phyloP scores from a whole-genome alignment of 2,329 filamentous ascomycete species.

The Plenodomus lindquistii region DNA sequence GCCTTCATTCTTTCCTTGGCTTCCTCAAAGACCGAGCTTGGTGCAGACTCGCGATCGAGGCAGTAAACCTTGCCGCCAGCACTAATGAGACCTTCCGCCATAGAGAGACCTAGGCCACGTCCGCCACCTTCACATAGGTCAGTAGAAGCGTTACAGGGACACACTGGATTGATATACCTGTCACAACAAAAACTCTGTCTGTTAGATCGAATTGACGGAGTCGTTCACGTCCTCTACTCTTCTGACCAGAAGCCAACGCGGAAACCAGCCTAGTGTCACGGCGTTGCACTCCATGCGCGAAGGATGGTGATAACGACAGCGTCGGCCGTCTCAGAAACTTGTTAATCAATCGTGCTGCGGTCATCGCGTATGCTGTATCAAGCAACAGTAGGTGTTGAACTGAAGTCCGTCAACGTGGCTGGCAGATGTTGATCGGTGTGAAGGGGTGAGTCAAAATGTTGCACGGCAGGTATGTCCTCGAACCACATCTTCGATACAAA shows the following conservation, averaged over 20 bases:
- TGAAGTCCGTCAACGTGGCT: no score
- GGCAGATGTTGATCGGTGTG: no score
- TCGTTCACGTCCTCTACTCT: conserved; percentile 18
- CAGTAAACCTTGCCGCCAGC: conserved; percentile 73
- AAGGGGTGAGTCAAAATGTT: not conserved
- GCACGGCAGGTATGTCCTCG: not conserved
- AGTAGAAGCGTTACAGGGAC: conserved; percentile 52
- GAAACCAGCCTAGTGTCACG: not conserved
- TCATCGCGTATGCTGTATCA: not conserved
- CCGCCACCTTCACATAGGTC: conserved; percentile 61
- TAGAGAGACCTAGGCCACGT: conserved; percentile 69
- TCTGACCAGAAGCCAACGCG: not conserved
- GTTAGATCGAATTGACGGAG: conserved; percentile 35
- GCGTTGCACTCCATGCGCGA: not conserved
- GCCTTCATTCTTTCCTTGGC: conserved; percentile 63
- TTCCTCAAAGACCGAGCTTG: conserved; percentile 62
- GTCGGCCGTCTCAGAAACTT: not conserved
- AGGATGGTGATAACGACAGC: not conserved
- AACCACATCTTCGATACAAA: not conserved
- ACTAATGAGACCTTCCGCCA: conserved; percentile 73
- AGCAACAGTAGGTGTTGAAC: not conserved
- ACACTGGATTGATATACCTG: conserved; percentile 64
- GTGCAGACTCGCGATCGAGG: conserved; percentile 62
- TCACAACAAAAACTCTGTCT: conserved; percentile 55
- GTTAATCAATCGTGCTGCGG: not conserved